Conservation (phyloP, 495 filamentous ascomycete species). For the Annulohypoxylon stygium region DNA sequence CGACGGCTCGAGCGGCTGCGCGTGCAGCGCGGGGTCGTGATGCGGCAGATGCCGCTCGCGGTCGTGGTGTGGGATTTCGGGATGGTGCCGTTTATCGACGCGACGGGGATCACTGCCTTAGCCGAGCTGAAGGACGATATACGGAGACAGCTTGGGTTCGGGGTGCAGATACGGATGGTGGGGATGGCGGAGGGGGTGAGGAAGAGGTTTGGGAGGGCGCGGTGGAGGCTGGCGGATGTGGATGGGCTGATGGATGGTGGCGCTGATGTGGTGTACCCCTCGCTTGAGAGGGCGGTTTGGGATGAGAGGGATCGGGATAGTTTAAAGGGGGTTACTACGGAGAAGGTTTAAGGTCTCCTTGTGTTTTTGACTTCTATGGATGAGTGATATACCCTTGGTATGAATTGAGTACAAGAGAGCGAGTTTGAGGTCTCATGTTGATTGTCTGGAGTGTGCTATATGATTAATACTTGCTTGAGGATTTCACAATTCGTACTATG, state of each 20-base stretch:
- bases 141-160: conserved; percentile 40
- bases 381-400: neutral
- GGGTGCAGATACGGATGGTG: conserved; percentile 51
- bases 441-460: neutral
- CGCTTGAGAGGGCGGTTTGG: conserved; percentile 50
- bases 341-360: conserved; percentile 35
- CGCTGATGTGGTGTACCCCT: conserved; percentile 48
- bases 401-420: neutral
- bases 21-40: conserved; percentile 30
- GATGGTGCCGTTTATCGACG: conserved; percentile 51
- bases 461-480: neutral
- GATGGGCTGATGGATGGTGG: conserved; percentile 41
- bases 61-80: conserved; percentile 52
- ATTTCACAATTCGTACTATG: neutral
- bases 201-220: conserved; percentile 47
- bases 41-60: conserved; percentile 47
- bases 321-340: conserved; percentile 46
- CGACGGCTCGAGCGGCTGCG: conserved; percentile 51
- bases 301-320: conserved; percentile 46
- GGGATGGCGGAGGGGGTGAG: conserved; percentile 47
- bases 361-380: neutral
- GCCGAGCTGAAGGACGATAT: conserved; percentile 53
- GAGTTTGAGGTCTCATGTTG: neutral
- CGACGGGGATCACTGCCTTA: conserved; percentile 50
- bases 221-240: conserved; percentile 49